Evolutionary conservation across 169 alveolate genomes (phyloP).

Genomic region (Plasmodium knowlesi): DNA sequence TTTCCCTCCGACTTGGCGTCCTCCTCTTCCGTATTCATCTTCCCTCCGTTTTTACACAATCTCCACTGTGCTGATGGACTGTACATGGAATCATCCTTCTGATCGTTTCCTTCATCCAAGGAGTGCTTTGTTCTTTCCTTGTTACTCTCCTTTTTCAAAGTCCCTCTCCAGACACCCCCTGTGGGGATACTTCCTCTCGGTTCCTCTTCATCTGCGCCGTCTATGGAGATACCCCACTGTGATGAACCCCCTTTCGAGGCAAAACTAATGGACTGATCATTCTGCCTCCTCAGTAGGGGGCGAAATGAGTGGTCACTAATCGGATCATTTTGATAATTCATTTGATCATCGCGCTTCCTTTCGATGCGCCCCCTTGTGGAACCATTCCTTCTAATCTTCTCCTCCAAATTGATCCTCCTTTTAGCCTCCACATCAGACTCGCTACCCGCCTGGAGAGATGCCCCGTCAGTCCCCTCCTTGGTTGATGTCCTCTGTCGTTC

Average conservation of each 20-base stretch:
- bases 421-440: not conserved
- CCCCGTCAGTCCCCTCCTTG: not conserved
- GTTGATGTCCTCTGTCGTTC: not conserved
- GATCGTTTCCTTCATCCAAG: not conserved
- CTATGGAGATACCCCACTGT: not conserved
- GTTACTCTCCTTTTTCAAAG: not conserved
- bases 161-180: not conserved
- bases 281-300: not conserved
- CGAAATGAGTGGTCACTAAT: not conserved
- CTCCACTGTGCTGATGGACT: not conserved
- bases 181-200: not conserved
- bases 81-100: not conserved
- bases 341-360: not conserved
- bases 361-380: not conserved
- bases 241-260: not conserved
- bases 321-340: not conserved
- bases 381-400: not conserved
- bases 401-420: not conserved
- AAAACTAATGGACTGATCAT: not conserved
- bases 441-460: not conserved
- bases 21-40: not conserved
- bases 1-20: not conserved
- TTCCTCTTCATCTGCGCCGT: not conserved
- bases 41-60: not conserved
- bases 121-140: not conserved